Evolutionary conservation across 768 basidiomycete genomes (phyloP), one percentile per base, ranked within the genome.

Genomic region (Xerocomellus dryophilus): DNA sequence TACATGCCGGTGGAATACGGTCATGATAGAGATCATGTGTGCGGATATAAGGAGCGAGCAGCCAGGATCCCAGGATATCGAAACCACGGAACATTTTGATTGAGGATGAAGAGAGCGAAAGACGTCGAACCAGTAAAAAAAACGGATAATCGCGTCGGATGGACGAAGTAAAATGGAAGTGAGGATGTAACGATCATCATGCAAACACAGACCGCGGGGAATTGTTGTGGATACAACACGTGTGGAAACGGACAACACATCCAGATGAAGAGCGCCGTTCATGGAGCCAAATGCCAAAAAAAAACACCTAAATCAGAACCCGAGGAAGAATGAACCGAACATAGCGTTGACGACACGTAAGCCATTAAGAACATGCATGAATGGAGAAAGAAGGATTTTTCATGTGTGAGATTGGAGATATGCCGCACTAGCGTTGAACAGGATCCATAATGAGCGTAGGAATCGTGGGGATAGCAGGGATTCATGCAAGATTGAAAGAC

Each of bases 371-470:
- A 36, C 47, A 42, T 20, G 40, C 29, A 42, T 61, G 43, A 43
- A 62, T 62, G 51, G 60, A 41, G 56, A 61, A 65, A 49, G 50
- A 34, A 29, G 40, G 23, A 17, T 48, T 51, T 25, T 35, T 49
- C 32, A 29, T 45, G 18, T 23, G 12, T 23, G 40, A 32, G 9
- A 34, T 51, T 41, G 41, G 36, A 38, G 44, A 27, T 17, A 40
- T 51, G 39, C 46, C 56, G 43, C 2, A 29, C 2, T 51, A 32
- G 42, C 18, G 4, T 61, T 54, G 40, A 45, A 36, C 17, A 43
- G 36, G 12, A 34, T 53, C 65, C 64, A 52, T 61, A 32, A 62
- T 62, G 47, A 57, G 14, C 50, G 60, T n/a, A 67, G 50, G 62
- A 59, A 60, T 55, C 12, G 54, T 50, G 64, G 61, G 12, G 47